These are phyloP conservation scores for Trichothecium roseum DNA, from an alignment of 2,329 filamentous ascomycete species.

Conservation along the genomic window DNA sequence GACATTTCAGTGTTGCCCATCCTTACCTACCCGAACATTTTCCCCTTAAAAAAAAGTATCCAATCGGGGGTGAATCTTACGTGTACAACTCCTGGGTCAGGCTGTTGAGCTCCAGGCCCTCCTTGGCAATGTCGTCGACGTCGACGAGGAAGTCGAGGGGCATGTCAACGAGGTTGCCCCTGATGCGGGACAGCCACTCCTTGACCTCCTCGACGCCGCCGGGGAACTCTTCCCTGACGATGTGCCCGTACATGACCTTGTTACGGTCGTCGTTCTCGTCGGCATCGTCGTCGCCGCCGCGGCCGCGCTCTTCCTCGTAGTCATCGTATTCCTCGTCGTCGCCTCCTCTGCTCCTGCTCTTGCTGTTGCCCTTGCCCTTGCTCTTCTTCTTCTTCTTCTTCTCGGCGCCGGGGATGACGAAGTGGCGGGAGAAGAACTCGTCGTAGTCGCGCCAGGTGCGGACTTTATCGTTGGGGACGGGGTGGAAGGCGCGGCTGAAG, in stretches of 20 bases:
- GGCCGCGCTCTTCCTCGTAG: slow-evolving; percentile 40
- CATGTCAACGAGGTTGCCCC: slow-evolving; percentile 78
- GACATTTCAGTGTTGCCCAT: too few relatives aligned
- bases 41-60: too few relatives aligned
- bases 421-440: slow-evolving; percentile 57
- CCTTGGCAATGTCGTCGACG: slow-evolving; percentile 73
- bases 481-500: slow-evolving; percentile 75
- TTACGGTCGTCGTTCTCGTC: slow-evolving; percentile 34
- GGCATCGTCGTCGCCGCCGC: too few relatives aligned
- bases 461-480: slow-evolving; percentile 58
- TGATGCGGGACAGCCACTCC: slow-evolving; percentile 54
- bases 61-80: slow-evolving; percentile 9
- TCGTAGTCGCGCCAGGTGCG: slow-evolving; percentile 66
- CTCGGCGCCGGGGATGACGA: slow-evolving; percentile 43
- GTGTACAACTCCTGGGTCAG: slow-evolving; percentile 68
- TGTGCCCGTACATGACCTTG: slow-evolving; percentile 75
- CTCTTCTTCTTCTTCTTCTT: slow-evolving; percentile 27
- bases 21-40: too few relatives aligned
- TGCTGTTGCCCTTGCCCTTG: slow-evolving; percentile 37
- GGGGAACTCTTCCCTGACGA: slow-evolving; percentile 68
- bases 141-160: slow-evolving; percentile 78
- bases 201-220: slow-evolving; percentile 66
- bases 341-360: too few relatives aligned
- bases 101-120: slow-evolving; percentile 62
- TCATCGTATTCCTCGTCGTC: slow-evolving; percentile 51